Percentiles rank a stretch among this genome's conserved stretches.
These are phyloP conservation scores for Oryza nivara DNA, from an alignment of 176 grass and related monocot genomes.

Conservation along the genomic window DNA sequence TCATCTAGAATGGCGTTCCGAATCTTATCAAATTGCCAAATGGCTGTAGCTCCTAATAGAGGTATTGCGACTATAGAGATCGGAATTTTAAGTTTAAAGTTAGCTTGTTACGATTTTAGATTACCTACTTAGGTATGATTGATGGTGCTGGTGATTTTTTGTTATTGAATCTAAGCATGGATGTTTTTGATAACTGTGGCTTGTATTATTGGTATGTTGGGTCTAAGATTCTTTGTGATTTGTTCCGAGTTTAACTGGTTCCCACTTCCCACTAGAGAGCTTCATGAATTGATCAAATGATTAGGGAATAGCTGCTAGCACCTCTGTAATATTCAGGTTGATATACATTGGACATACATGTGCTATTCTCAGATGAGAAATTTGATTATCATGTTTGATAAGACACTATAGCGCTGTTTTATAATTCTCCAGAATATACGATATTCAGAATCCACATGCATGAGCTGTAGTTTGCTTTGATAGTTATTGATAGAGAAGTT, in stretches of 20 bases:
- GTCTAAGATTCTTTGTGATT: background rate
- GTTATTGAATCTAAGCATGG: background rate
- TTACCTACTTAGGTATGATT: constrained; percentile 22
- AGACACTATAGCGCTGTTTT: background rate
- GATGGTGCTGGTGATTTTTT: background rate
- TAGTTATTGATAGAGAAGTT: background rate
- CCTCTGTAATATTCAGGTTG: background rate
- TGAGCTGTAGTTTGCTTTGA: constrained; percentile 6
- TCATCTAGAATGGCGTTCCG: background rate
- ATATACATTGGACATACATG: background rate
- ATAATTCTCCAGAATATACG: background rate
- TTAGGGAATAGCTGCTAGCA: background rate
- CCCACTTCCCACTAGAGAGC: background rate
- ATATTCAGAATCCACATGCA: background rate
- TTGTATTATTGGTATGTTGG: background rate
- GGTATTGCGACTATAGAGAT: background rate
- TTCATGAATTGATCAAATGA: background rate
- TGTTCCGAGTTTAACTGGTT: background rate
- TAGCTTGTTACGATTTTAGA: background rate
- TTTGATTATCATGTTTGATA: constrained; percentile 6
- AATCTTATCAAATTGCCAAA: background rate
- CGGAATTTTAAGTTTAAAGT: background rate
- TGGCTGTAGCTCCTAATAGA: background rate
- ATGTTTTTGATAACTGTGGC: background rate
- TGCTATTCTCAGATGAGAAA: background rate